Evolutionary conservation across 2,329 filamentous ascomycete genomes (phyloP), one percentile per base, ranked within the genome.

Genomic region (Chaetoscypha palmicola): DNA sequence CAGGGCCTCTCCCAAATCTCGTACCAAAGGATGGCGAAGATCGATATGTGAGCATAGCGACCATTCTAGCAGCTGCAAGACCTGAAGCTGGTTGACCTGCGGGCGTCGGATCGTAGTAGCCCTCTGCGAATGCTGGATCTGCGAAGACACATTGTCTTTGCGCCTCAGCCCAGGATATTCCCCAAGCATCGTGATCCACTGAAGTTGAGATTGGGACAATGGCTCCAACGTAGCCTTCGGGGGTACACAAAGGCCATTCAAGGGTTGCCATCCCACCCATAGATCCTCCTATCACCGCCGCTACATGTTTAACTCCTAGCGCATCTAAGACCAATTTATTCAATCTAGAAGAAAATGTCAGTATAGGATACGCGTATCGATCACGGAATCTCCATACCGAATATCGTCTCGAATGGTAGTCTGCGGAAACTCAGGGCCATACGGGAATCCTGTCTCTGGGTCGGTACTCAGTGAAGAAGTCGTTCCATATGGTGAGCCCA

Each of bases 401-500:
- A 96, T 89, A 66, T 97, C 91, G 62, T 97, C 91, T 51, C 90
- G 75, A 51, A 96, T 86, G 0, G 91, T 96, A 0, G 90, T 95
- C 52, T 96, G 68, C 33, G 91, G 91, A 55, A 97, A 97, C 59
- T 96, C 91, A 1, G 91, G 91, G 0, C 91, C 91, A 60, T 97
- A 97, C 44, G 71, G 67, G 49, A 76, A 75, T 14, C 78, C 87
- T 50, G 84, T 79, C 38, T 68, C 71, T 21, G 74, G 68, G 57
- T 94, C 79, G 7, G 86, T 86, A 1, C 89, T 96, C 40, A 90
- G 83, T 1, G 86, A 85, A 57, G 84, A 89, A 12, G 84, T 83
- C 36, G 83, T 85, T 16, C 86, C 86, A 58, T 91, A 91, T 0
- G 86, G 86, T 54, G 83, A 88, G 31, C 86, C 86, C 32, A 89